These are phyloP conservation scores for Stagonosporopsis tanaceti DNA, from an alignment of 2,329 filamentous ascomycete species.

Conservation along the genomic window DNA sequence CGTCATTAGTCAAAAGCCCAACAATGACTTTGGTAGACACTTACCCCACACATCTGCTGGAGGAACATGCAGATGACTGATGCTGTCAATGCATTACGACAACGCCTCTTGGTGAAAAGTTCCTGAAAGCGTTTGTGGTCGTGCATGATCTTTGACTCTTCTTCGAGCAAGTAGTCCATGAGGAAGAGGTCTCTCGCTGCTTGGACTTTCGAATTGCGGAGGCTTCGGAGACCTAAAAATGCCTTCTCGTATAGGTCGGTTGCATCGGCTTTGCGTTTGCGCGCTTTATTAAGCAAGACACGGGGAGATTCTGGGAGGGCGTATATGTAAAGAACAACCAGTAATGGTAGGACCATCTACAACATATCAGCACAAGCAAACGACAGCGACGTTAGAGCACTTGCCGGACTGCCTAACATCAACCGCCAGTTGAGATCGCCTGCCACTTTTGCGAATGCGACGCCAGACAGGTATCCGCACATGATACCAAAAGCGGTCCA, in stretches of 20 bases:
- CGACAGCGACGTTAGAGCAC: background rate
- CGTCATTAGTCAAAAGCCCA: background rate
- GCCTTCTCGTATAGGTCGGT: conserved; percentile 31
- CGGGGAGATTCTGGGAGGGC: conserved; percentile 30
- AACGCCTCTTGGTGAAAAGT: conserved; percentile 28
- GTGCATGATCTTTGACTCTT: conserved; percentile 42
- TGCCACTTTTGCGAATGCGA: conserved; percentile 24
- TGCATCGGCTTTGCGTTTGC: conserved; percentile 20
- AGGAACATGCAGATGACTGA: conserved; percentile 37
- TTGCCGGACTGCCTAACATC: conserved; percentile 29
- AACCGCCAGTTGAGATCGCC: conserved; percentile 31
- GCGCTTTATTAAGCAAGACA: conserved; percentile 29
- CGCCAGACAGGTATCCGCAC: conserved; percentile 30
- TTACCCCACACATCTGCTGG: conserved; percentile 36
- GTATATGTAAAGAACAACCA: conserved; percentile 30
- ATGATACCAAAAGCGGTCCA: conserved; percentile 45
- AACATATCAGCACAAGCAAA: background rate
- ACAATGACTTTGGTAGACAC: background rate
- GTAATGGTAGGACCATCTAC: conserved; percentile 27
- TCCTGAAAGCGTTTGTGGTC: conserved; percentile 35
- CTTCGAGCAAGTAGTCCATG: conserved; percentile 38
- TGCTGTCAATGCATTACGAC: conserved; percentile 31
- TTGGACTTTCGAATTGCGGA: conserved; percentile 60
- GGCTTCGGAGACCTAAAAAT: conserved; percentile 42
- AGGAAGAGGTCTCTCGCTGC: conserved; percentile 64